phyloP scores from a whole-genome alignment of 1,284 basidiomycete genomes.

The Rhodotorula sp. region DNA sequence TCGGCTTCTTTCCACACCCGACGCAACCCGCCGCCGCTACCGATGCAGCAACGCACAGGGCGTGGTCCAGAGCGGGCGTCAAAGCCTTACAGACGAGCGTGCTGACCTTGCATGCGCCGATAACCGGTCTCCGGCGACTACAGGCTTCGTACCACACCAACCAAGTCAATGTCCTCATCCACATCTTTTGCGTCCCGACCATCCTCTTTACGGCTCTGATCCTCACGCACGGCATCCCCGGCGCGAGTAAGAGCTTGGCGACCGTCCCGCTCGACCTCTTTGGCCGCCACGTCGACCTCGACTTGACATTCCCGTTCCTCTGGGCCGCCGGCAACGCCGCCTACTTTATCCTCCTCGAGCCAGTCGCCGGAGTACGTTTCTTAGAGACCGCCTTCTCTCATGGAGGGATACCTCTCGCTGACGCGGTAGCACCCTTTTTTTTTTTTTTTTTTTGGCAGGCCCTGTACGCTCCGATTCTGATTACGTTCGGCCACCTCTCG shows the following conservation, averaged over 20 bases:
- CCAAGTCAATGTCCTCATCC: conserved; percentile 40
- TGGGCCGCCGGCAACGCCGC: conserved; percentile 34
- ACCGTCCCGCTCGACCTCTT: conserved; percentile 14
- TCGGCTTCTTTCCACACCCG: background rate
- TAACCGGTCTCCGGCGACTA: background rate
- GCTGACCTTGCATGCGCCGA: background rate
- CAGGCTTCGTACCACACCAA: conserved; percentile 46
- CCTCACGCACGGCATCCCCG: conserved; percentile 38
- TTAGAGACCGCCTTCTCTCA: background rate
- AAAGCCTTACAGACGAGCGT: too few relatives aligned
- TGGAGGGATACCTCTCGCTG: background rate
- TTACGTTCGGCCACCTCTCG: conserved; percentile 41
- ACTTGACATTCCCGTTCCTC: conserved; percentile 38
- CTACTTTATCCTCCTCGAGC: conserved; percentile 46
- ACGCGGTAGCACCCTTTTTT: too few relatives aligned
- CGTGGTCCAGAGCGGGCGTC: background rate
- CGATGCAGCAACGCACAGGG: background rate
- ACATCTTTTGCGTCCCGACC: conserved; percentile 42
- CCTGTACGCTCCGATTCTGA: conserved; percentile 43
- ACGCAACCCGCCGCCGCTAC: too few relatives aligned
- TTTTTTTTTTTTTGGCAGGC: conserved; percentile 17
- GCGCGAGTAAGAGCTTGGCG: conserved; percentile 22
- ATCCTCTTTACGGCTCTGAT: conserved; percentile 43
- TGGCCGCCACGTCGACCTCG: conserved; percentile 23
- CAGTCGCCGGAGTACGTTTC: conserved; percentile 36